Evolutionary conservation across 192 early-diverging fungal genomes (phyloP).

Genomic region (Linnemannia hyalina): DNA sequence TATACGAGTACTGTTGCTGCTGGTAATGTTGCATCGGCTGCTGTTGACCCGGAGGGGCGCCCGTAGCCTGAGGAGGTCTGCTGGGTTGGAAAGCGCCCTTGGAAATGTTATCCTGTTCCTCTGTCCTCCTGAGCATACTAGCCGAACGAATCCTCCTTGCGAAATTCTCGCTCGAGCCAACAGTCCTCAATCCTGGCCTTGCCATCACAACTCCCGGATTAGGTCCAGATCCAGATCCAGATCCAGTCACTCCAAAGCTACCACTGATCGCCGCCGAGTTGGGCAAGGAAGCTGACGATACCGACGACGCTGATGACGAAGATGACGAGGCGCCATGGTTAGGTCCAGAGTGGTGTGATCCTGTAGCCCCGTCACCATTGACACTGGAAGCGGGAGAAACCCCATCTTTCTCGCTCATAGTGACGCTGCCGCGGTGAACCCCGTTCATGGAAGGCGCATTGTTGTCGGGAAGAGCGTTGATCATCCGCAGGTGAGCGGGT

Average conservation of each 20-base stretch:
- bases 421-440: slow-evolving; percentile 20
- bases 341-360: slow-evolving; percentile 11
- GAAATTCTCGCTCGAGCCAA: slow-evolving; percentile 53
- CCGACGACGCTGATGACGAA: slow-evolving; percentile 26
- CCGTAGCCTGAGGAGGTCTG: slow-evolving; percentile 20
- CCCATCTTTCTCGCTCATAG: slow-evolving; percentile 33
- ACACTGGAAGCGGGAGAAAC: slow-evolving; percentile 39
- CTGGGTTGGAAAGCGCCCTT: slow-evolving; percentile 50
- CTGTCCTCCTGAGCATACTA: slow-evolving; percentile 55
- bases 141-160: slow-evolving; percentile 63
- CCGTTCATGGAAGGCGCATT: neutral
- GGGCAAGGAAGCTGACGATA: slow-evolving; percentile 15
- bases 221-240: neutral
- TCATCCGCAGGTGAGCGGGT: slow-evolving; percentile 39
- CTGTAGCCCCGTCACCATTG: slow-evolving; percentile 32
- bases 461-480: slow-evolving; percentile 32
- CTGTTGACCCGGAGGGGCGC: slow-evolving; percentile 8
- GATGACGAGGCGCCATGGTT: slow-evolving; percentile 27
- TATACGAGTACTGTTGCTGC: slow-evolving; percentile 40
- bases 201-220: slow-evolving; percentile 19
- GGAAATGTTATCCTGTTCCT: slow-evolving; percentile 58
- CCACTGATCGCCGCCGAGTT: slow-evolving; percentile 20
- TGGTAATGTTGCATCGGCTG: slow-evolving; percentile 18
- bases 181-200: slow-evolving; percentile 39
- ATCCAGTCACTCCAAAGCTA: neutral